Evolutionary conservation across 202 grass and related monocot species (phyloP), one percentile per base, ranked within the genome.

Genomic region (Cymbopogon flexuosus): DNA sequence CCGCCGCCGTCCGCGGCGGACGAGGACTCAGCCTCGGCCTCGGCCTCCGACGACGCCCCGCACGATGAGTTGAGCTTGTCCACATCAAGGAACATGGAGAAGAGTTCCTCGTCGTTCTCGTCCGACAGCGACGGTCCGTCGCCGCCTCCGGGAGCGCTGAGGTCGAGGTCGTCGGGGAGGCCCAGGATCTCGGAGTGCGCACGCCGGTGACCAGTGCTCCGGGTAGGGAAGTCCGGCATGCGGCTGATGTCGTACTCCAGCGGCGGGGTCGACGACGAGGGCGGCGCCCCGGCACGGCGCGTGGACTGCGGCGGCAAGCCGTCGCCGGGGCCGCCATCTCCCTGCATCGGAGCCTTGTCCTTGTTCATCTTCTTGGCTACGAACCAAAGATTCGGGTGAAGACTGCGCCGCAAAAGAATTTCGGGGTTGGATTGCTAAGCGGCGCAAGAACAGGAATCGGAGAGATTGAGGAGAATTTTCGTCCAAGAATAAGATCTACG

Each of bases 101-200:
- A 86, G 30, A 96, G 84, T 34, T 96, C 96, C 40, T 96, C 96
- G 21, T 95, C 92, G 46, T 93, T 93, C 78, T 99, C 96, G 67
- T 99, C 90, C 31, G 92, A 96, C 22, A 93, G 86, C 35, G 88
- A 90, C 6, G 92, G 87, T 9, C 92, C 92, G 10, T 94, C 92
- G 13, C 83, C 85, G 27, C 45, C 79, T 14, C 85, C 83, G n/a
- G 85, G 36, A 1, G 90, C 78, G 60, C 84, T 82, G 57, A 95
- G 78, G 79, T 92, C 84, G 39, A 95, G 81, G 81, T 99, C 90
- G 33, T 95, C 88, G 47, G 96, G 90, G 43, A 99, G 84, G 71
- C 88, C 78, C 34, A 97, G 84, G 87, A 99, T 91, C 85, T 99
- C 92, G 68, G 96, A 99, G 79, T 96, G 92, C 49, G 92, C 96